Conservation (phyloP, 371 early-diverging fungal species). For the Mortierella sp. region DNA sequence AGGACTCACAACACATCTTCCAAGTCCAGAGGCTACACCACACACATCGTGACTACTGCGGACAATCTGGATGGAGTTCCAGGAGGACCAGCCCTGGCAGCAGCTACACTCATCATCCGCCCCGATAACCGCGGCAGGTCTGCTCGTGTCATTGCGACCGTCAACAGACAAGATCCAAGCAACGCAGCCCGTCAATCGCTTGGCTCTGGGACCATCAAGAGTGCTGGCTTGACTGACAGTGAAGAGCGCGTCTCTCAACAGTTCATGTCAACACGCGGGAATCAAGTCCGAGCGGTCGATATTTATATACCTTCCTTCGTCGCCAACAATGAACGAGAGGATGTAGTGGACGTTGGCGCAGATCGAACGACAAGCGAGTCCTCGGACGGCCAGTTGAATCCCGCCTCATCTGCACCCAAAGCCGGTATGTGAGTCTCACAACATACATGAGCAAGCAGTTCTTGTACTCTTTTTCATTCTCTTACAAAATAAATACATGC, state of each 20-base stretch:
- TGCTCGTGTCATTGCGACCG: not conserved
- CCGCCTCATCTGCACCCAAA: not conserved
- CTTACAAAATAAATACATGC: not conserved
- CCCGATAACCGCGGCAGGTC: not conserved
- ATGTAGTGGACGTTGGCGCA: not conserved
- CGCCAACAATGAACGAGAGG: not conserved
- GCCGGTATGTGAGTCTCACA: conserved; percentile 3
- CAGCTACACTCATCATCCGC: not conserved
- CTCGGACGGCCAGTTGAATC: not conserved
- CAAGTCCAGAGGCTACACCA: not conserved
- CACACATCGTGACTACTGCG: not conserved
- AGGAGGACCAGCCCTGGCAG: not conserved
- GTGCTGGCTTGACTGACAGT: not conserved
- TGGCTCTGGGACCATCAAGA: not conserved
- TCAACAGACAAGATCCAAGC: not conserved
- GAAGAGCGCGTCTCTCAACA: not conserved
- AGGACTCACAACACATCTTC: not conserved
- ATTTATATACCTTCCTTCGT: too few relatives aligned
- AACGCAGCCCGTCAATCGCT: not conserved
- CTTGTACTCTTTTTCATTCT: too few relatives aligned
- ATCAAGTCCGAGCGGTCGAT: not conserved
- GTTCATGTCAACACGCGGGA: not conserved
- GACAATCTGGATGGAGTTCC: conserved; percentile 2
- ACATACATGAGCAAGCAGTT: not conserved
- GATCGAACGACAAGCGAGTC: not conserved